These are phyloP conservation scores for Biscogniauxia marginata DNA, from an alignment of 2,329 filamentous ascomycete genomes.

Conservation along the genomic window DNA sequence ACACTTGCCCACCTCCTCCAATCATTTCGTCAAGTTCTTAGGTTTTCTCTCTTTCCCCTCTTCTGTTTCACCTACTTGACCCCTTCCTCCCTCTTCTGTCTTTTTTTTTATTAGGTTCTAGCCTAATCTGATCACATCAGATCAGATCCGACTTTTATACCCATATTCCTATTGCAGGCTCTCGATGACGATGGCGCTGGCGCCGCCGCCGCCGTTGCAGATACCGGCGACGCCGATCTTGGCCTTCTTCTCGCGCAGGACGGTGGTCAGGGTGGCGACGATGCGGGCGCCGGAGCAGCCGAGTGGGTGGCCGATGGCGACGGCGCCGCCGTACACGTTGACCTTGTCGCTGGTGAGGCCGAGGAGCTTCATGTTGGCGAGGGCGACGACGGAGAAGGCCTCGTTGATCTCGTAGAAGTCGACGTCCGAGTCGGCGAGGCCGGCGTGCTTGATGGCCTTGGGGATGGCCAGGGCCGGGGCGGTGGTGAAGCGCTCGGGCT, in stretches of 20 bases:
- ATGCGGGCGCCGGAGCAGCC: conserved; percentile 94
- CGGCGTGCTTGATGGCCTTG: conserved; percentile 95
- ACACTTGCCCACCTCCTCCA: neutral
- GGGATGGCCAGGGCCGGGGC: conserved; percentile 91
- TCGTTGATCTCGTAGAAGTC: conserved; percentile 99
- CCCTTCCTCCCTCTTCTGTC: neutral
- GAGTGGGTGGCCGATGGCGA: conserved; percentile 92
- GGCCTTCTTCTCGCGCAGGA: conserved; percentile 84
- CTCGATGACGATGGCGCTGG: conserved; percentile 91
- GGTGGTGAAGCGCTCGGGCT: conserved; percentile 93
- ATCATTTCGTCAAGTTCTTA: neutral
- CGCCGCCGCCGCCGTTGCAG: conserved; percentile 96
- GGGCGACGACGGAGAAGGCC: conserved; percentile 93
- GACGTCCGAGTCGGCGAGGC: conserved; percentile 71
- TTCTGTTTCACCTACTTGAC: neutral
- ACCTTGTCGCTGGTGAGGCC: conserved; percentile 78
- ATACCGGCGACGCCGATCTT: conserved; percentile 95
- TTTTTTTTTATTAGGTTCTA: neutral
- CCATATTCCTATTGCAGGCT: conserved; percentile 60
- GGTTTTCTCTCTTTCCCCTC: neutral
- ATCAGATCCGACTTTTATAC: no score
- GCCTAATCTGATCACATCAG: no score
- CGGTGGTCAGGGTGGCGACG: conserved; percentile 82
- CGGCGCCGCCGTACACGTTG: conserved; percentile 92
- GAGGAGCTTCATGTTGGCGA: conserved; percentile 94